Percentiles rank a stretch among this genome's conserved stretches.
Conservation (phyloP, 306 rosid species). For the Macrotyloma uniflorum region DNA sequence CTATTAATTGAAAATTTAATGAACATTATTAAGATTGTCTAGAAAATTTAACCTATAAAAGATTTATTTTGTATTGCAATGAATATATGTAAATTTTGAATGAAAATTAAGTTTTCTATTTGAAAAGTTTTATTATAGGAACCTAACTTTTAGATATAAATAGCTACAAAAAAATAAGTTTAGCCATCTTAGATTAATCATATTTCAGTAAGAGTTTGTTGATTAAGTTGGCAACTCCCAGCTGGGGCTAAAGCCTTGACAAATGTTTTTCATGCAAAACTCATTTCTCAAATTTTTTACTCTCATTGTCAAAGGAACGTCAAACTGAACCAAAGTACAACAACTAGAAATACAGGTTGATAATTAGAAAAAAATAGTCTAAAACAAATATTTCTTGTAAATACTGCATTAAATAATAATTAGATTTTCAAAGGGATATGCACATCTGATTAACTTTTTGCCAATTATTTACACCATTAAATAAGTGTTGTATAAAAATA, state of each 20-base stretch:
- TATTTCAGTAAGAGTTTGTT: no score
- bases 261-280: conserved; percentile 1
- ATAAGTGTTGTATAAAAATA: conserved; percentile 18
- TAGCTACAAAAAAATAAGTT: no score
- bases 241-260: neutral
- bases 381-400: neutral
- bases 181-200: no score
- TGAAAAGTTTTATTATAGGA: no score
- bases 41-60: no score
- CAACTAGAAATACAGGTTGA: neutral
- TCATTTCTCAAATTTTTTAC: neutral
- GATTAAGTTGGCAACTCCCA: neutral
- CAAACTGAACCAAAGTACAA: neutral
- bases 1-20: no score
- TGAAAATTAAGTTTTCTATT: no score
- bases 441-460: neutral
- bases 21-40: no score
- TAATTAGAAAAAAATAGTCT: neutral
- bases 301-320: neutral
- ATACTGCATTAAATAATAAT: conserved; percentile 6
- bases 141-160: no score
- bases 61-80: no score
- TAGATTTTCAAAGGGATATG: neutral
- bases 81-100: no score
- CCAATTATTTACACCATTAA: conserved; percentile 13